Percentiles rank a stretch among this genome's conserved stretches.
phyloP scores from a whole-genome alignment of 148 eudicot species.

The Selenicereus undatus region DNA sequence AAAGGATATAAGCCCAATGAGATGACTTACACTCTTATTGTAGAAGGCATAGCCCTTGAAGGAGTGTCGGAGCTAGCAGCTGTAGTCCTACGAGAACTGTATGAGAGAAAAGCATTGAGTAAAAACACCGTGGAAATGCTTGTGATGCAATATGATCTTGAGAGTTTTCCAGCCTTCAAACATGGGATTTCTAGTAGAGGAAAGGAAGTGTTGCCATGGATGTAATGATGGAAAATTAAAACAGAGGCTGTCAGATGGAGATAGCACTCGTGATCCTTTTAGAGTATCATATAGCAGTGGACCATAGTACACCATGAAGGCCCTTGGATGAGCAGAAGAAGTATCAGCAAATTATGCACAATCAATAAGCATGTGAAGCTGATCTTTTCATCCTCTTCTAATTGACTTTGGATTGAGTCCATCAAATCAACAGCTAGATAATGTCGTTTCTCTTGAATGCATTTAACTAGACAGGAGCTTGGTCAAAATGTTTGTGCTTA shows the following conservation, averaged over 20 bases:
- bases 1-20: conserved; percentile 69
- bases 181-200: background rate
- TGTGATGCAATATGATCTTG: conserved; percentile 76
- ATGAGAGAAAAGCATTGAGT: conserved; percentile 41
- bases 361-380: background rate
- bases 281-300: background rate
- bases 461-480: background rate
- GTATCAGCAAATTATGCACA: background rate
- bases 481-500: no score
- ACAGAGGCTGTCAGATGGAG: conserved; percentile 1
- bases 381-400: background rate
- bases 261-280: background rate
- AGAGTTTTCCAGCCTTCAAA: conserved; percentile 30
- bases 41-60: conserved; percentile 71
- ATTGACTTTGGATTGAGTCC: background rate
- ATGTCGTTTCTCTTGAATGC: no score
- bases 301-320: background rate
- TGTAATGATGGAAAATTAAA: background rate
- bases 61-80: conserved; percentile 53
- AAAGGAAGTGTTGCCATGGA: background rate
- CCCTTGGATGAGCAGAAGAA: background rate
- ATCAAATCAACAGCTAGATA: background rate
- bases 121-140: conserved; percentile 65
- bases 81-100: conserved; percentile 52
- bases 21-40: conserved; percentile 63